These are phyloP conservation scores for Diaporthe sp. DNA, from an alignment of 2,329 filamentous ascomycete genomes.

Conservation along the genomic window DNA sequence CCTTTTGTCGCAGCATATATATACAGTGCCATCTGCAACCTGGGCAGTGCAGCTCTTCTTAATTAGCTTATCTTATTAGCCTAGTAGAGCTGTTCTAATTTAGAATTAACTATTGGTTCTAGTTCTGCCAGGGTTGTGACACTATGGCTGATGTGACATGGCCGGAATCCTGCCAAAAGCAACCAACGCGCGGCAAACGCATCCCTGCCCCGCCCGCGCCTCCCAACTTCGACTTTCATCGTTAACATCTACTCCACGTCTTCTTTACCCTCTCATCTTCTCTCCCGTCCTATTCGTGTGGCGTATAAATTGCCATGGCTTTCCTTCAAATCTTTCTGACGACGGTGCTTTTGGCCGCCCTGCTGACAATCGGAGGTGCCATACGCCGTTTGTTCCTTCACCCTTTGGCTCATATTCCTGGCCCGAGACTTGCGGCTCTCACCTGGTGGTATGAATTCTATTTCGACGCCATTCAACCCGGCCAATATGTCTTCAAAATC, in stretches of 20 bases:
- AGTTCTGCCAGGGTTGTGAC: too few species aligned
- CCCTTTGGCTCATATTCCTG: constrained; percentile 12
- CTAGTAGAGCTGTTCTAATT: too few species aligned
- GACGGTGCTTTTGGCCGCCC: constrained; percentile 19
- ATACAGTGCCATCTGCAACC: too few species aligned
- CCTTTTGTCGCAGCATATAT: too few species aligned
- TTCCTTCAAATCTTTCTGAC: constrained; percentile 23
- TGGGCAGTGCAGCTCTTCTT: too few species aligned
- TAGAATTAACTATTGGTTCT: too few species aligned
- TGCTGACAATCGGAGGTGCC: constrained; percentile 23
- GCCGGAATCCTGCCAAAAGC: constrained; percentile 1
- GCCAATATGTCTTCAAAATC: constrained; percentile 50
- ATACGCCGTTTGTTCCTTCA: constrained; percentile 28
- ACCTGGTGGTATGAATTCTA: constrained; percentile 30
- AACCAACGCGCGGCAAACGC: constrained; percentile 24
- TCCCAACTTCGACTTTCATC: constrained; percentile 25
- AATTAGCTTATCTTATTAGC: too few species aligned
- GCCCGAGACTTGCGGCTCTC: constrained; percentile 25
- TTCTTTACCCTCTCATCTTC: constrained; percentile 21
- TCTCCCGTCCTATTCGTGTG: constrained; percentile 7
- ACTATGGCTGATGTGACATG: constrained; percentile 8
- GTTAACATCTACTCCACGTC: constrained; percentile 9
- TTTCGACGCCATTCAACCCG: constrained; percentile 12
- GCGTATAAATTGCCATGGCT: constrained; percentile 24
- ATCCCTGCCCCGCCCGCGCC: constrained; percentile 10